phyloP scores from a whole-genome alignment of 2,329 filamentous ascomycete genomes.

The Sclerotinia nivalis region DNA sequence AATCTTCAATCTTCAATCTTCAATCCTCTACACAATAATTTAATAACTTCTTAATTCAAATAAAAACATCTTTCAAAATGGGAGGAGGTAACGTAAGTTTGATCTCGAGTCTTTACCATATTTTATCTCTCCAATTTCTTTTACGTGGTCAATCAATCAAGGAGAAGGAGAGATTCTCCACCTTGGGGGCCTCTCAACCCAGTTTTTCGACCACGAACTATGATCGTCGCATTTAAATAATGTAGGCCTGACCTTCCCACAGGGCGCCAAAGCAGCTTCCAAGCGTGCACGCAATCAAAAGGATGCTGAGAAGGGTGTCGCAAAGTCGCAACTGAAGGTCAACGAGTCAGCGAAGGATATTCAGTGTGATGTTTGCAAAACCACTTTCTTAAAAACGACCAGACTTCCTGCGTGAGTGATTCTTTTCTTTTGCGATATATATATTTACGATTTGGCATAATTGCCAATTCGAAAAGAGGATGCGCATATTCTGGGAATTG shows the following conservation, averaged over 20 bases:
- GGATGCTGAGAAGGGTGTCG: constrained; percentile 51
- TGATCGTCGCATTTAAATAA: constrained; percentile 15
- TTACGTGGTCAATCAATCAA: background rate
- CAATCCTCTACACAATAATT: background rate
- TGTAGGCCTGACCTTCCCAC: constrained; percentile 16
- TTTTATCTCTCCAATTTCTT: background rate
- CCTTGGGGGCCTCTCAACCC: constrained; percentile 7
- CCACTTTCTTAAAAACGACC: constrained; percentile 76
- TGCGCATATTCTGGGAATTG: background rate
- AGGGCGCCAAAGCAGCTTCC: constrained; percentile 68
- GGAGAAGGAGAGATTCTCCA: constrained; percentile 7
- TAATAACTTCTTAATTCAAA: constrained; percentile 15
- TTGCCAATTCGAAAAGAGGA: background rate
- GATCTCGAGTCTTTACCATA: background rate
- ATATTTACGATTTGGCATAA: background rate
- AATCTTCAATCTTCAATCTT: background rate
- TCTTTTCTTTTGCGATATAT: background rate
- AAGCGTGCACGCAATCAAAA: constrained; percentile 73
- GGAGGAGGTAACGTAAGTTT: constrained; percentile 29
- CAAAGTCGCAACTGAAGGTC: constrained; percentile 69
- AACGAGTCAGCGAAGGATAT: constrained; percentile 75
- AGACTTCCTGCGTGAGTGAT: constrained; percentile 65
- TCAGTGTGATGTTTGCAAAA: constrained; percentile 75
- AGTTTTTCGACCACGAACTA: background rate
- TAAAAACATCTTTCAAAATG: constrained; percentile 21